Evolutionary conservation across 1,284 basidiomycete species (phyloP), one percentile per base, ranked within the genome.

Genomic region (Puccinia coronata): DNA sequence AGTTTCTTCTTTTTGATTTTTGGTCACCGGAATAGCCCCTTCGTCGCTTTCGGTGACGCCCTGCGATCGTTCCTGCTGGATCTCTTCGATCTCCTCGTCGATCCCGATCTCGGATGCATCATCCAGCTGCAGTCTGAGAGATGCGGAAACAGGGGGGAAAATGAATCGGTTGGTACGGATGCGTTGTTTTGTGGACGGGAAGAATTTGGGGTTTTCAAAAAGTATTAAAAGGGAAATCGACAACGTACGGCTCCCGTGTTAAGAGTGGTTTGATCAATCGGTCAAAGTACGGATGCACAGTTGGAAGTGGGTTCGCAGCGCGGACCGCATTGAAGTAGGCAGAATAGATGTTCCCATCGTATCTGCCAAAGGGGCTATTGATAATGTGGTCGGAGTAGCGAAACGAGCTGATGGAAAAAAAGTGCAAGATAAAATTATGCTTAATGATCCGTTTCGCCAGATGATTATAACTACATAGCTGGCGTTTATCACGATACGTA

Each of bases 291-390:
- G 88, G 88, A 84, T 89, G 88, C 28, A 84, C 85, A 9, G 84
- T 81, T 11, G 86, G 86, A 82, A 84, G 83, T 41, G 86, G 86
- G 82, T 86, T 86, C 18, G 84, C 82, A 14, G 83, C 83, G 55
- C 84, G 82, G 25, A 87, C 88, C 80, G 87, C 88, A 82, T 87
- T 86, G 83, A 88, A 88, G 85, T 89, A 88, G 63, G 86, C 86
- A 80, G 87, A 87, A 85, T 88, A 88, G 65, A 88, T 85, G 79
- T 87, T 85, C 31, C 88, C 88, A 82, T 88, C 87, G 84, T 87
- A 88, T 81, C 87, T 86, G 53, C 88, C 89, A 47, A 90, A 87
- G 36, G 89, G 89, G 69, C 88, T 89, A 86, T 90, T 90, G 86
- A 90, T 86, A 81, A 90, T 88, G 86, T 89, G 89, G 85, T 90